phyloP scores from a whole-genome alignment of 2,329 filamentous ascomycete genomes.

The Phialophora macrospora region DNA sequence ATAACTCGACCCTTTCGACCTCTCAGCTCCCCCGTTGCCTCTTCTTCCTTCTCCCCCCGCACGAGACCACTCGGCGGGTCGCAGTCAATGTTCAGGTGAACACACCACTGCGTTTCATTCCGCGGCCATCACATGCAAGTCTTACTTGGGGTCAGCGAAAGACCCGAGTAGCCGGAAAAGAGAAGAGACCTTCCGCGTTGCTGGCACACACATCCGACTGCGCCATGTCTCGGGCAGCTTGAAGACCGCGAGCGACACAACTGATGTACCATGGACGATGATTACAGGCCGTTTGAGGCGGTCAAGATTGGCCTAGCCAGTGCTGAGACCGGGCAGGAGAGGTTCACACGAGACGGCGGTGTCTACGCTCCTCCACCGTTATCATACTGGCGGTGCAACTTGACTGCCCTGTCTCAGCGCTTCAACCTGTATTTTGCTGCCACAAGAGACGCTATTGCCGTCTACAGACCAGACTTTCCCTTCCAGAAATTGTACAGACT shows the following conservation, averaged over 20 bases:
- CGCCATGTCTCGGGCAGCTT: constrained; percentile 11
- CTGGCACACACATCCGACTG: background rate
- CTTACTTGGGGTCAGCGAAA: background rate
- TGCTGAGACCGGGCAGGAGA: constrained; percentile 40
- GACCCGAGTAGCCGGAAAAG: background rate
- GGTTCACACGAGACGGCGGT: constrained; percentile 42
- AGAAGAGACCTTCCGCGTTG: background rate
- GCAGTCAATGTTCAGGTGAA: background rate
- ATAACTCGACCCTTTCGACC: background rate
- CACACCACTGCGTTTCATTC: background rate
- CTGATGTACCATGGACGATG: constrained; percentile 32
- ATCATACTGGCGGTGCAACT: constrained; percentile 52
- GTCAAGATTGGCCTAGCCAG: constrained; percentile 32
- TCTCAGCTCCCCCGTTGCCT: background rate
- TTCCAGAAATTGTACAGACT: constrained; percentile 47
- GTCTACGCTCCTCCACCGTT: constrained; percentile 42
- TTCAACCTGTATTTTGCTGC: constrained; percentile 55
- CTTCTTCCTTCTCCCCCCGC: background rate
- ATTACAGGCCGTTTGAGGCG: constrained; percentile 33
- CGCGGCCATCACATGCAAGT: background rate
- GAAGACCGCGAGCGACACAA: background rate
- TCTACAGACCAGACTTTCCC: constrained; percentile 51
- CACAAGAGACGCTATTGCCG: constrained; percentile 48
- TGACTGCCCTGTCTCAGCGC: constrained; percentile 55
- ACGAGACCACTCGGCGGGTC: background rate